A percentile compares a stretch with the other conserved stretches of the same genome.
These are phyloP conservation scores for Coleophoma eucalyptorum DNA, from an alignment of 2,329 filamentous ascomycete species.

Conservation along the genomic window DNA sequence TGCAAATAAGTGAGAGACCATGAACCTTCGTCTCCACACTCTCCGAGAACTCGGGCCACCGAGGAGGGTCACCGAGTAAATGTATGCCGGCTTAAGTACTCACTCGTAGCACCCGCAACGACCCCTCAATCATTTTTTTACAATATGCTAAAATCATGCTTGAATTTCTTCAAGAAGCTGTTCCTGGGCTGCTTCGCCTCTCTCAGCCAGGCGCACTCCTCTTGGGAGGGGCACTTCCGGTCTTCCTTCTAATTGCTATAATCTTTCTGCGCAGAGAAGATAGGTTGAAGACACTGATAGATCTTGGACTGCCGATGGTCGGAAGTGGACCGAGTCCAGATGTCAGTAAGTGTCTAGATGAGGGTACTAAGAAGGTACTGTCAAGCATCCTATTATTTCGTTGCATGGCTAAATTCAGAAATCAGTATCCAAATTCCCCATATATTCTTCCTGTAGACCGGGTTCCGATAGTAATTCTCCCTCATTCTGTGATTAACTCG, in stretches of 20 bases:
- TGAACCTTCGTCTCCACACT: too few species aligned
- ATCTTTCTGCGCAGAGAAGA: neutral
- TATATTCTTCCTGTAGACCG: neutral
- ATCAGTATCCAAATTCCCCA: neutral
- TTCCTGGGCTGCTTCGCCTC: neutral
- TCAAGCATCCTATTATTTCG: neutral
- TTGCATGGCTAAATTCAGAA: too few species aligned
- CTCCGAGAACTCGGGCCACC: too few species aligned
- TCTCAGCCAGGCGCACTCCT: neutral
- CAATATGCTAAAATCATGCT: too few species aligned
- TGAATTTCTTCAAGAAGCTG: too few species aligned
- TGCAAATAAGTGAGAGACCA: too few species aligned
- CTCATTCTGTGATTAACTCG: neutral
- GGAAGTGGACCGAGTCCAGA: neutral
- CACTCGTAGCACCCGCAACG: too few species aligned
- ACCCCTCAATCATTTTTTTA: too few species aligned
- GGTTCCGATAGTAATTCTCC: neutral
- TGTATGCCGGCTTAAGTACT: too few species aligned
- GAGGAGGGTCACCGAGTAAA: too few species aligned
- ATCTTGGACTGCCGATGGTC: neutral
- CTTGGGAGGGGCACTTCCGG: neutral
- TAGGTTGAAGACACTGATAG: neutral
- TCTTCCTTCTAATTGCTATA: neutral
- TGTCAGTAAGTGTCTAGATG: neutral
- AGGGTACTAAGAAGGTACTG: neutral